phyloP scores from a whole-genome alignment of 345 rosid genomes.

The Heritiera littoralis region DNA sequence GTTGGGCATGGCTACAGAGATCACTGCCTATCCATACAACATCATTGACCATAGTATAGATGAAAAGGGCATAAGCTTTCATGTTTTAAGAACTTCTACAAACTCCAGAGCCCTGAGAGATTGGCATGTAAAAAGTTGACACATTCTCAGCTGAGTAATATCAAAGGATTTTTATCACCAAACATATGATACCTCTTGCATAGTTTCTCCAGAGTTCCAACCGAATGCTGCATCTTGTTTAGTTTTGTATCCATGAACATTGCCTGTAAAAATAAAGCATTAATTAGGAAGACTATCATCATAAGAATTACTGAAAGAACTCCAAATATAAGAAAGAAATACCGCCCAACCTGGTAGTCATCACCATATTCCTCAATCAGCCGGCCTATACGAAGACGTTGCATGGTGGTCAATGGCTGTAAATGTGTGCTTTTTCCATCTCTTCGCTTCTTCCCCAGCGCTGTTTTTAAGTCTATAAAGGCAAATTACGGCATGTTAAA shows the following conservation, averaged over 20 bases:
- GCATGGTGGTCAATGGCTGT: constrained; percentile 81
- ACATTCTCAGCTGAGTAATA: constrained; percentile 39
- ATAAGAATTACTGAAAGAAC: neutral
- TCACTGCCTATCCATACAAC: neutral
- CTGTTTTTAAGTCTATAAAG: constrained; percentile 73
- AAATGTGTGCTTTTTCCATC: constrained; percentile 77
- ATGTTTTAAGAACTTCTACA: no score
- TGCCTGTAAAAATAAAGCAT: constrained; percentile 41
- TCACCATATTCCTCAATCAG: constrained; percentile 78
- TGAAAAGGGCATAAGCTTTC: neutral
- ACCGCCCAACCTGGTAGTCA: constrained; percentile 61
- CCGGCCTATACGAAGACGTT: constrained; percentile 56
- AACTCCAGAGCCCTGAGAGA: neutral
- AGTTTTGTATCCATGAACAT: constrained; percentile 88
- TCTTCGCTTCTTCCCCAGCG: constrained; percentile 82
- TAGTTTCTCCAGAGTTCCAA: constrained; percentile 62
- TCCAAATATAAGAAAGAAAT: neutral
- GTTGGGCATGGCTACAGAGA: neutral
- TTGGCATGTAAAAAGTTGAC: constrained; percentile 4
- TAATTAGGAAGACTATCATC: constrained; percentile 11
- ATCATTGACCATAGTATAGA: neutral
- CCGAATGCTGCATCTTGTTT: constrained; percentile 84
- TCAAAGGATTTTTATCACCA: constrained; percentile 63
- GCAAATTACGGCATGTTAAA: constrained; percentile 9
- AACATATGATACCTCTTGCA: constrained; percentile 62